Conservation (phyloP, 2,329 filamentous ascomycete species). For the Colletotrichum sp. region DNA sequence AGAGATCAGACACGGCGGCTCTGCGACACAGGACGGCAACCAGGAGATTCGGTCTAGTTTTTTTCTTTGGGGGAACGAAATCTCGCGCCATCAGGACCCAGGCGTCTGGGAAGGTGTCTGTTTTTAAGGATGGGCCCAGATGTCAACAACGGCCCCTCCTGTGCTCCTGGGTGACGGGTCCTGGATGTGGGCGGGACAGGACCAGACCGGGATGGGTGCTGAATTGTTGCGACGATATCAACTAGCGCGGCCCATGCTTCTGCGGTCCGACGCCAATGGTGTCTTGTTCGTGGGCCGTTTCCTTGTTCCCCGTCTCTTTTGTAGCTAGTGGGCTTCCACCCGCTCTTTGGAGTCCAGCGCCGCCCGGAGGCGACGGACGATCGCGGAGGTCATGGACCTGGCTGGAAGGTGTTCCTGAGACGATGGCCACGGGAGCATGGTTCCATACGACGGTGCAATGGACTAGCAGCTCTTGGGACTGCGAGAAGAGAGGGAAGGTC, state of each 20-base stretch:
- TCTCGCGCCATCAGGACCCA: not conserved
- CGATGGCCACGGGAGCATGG: not conserved
- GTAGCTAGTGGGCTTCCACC: not conserved
- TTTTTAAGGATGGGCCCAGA: slow-evolving; percentile 2
- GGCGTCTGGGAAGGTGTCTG: not conserved
- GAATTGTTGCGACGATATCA: slow-evolving; percentile 4
- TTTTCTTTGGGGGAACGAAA: not conserved
- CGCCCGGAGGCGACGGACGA: not conserved
- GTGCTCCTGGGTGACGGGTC: not conserved
- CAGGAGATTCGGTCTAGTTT: not conserved
- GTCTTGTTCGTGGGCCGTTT: not conserved
- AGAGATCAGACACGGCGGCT: not conserved
- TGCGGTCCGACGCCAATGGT: not conserved
- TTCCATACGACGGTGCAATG: not conserved
- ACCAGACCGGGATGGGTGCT: slow-evolving; percentile 1
- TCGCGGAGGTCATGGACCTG: not conserved
- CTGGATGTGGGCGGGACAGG: not conserved
- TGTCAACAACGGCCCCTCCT: not conserved
- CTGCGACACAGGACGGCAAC: not conserved
- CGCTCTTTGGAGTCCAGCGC: not conserved
- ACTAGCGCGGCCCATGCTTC: slow-evolving; percentile 10
- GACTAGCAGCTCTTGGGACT: not conserved
- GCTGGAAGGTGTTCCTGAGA: not conserved
- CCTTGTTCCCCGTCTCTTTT: not conserved
- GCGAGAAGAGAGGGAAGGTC: not conserved